Base-by-base conservation (phyloP, 768 basidiomycete genomes). In the Mycena epipterygia region DNA sequence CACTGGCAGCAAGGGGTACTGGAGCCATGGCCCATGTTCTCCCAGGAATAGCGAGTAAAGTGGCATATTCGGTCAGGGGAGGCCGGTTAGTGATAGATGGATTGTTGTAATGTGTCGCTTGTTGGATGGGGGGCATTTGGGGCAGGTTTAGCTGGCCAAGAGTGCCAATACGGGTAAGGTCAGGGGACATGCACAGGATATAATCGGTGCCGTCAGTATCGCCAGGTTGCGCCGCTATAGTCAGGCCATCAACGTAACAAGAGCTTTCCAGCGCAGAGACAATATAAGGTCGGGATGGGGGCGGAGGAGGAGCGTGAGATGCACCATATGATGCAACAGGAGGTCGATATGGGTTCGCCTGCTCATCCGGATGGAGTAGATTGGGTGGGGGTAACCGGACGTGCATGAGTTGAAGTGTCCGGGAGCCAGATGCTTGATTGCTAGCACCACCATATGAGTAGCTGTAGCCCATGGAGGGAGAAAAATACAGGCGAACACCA, bases 401-500 rank as follows among this genome's bases (percentile, higher is more conserved):
- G 77, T 97, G 95, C 41, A 88, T 77, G 37, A 97, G 86, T 72
- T 92, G 89, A 41, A 95, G 84, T 41, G 86, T 80, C 29, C 89
- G 81, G 44, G 75, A 70, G 57, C 79, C 79, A 68, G 70, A 71
- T 74, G 84, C 63, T 67, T 76, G 63, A 71, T 72, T 76, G 21
- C 81, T 79, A 23, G 76, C 77, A 14, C 83, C 77, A 30, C 83
- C 81, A 69, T 87, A 89, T 49, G 86, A 82, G 78, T 89, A 91
- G 27, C 83, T 82, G 71, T 87, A 88, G 25, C 82, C 79, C 58
- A 82, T 80, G 5, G 87, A 82, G 4, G 92, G 87, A 2, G 88
- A 88, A 77, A 98, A 95, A 84, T 95, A 98, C 1, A 97, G 84
- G 57, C 97, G 90, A 4, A 93, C 89, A 16, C 95, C 96, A 59